Evolutionary conservation across 306 rosid species (phyloP), one percentile per base, ranked within the genome.

Genomic region (Prosopis cineraria): DNA sequence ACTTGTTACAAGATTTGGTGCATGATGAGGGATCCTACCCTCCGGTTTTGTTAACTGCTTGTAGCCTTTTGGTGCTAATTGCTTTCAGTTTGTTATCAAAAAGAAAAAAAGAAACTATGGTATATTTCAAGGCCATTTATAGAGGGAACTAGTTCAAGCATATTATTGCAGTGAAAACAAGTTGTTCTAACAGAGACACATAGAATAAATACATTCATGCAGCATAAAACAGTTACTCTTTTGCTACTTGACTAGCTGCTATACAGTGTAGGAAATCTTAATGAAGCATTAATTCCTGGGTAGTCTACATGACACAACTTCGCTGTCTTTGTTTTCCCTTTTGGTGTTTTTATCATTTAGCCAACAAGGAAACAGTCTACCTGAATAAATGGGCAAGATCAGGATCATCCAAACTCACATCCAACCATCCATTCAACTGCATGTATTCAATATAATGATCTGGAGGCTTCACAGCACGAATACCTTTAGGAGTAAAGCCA

Each of bases 361-460:
- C 34, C 53, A 24, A 30, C 40, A 5, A 19, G 41, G 45, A 58
- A 45, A 5, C 9, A 8, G 6, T 75, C 81, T 86, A 88, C 84
- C 85, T 92, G 85, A 92, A 82, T 19, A 92, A 67, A 76, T 82
- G 95, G 27, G 89, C 90, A 2, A 90, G 84, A 77, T 87, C 90
- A 43, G 91, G 93, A 83, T 92, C 95, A 73, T 85, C 81, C 77
- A 90, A 58, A 65, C 85, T 78, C 80, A 90, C 87, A 76, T 90
- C 97, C 82, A 90, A 76, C 91, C 86, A 88, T 39, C 95, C 97
- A 79, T 83, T 85, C 75, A 92, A 71, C 76, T 79, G 86, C 97
- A 92, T 92, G 79, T 79, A 88, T 78, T 90, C 95, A 34, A 87
- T 73, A 53, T 92, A 90, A 74, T 88, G 91, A 72, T 90, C 90